Conservation (phyloP, 441 rosid genomes). For the Hypseocharis bilobata region DNA sequence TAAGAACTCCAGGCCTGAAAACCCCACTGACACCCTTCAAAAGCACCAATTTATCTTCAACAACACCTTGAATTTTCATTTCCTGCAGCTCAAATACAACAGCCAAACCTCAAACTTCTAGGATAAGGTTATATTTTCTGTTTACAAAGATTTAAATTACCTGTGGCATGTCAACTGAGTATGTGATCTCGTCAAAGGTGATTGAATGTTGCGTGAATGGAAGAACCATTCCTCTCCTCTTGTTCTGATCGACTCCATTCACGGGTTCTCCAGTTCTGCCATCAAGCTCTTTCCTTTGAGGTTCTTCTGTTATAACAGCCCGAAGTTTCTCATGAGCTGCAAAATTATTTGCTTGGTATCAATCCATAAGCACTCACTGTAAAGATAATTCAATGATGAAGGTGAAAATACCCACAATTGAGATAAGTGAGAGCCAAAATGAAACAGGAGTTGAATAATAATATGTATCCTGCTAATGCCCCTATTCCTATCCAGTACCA, state of each 20-base stretch:
- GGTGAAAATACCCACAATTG: constrained; percentile 32
- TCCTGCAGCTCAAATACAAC: no score
- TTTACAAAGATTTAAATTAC: constrained; percentile 30
- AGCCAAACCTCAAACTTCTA: no score
- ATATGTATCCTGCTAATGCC: constrained; percentile 37
- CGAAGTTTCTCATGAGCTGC: constrained; percentile 56
- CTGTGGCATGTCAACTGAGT: constrained; percentile 72
- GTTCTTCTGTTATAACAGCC: constrained; percentile 39
- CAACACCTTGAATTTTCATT: constrained; percentile 2
- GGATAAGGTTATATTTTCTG: no score
- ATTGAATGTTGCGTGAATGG: constrained; percentile 71
- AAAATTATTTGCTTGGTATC: constrained; percentile 3
- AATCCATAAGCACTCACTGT: neutral
- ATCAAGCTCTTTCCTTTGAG: constrained; percentile 31
- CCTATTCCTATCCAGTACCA: constrained; percentile 77
- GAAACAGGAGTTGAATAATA: constrained; percentile 43
- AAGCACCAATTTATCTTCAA: neutral
- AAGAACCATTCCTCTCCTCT: constrained; percentile 70
- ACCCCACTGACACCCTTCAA: constrained; percentile 2
- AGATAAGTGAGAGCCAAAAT: constrained; percentile 49
- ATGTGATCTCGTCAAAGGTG: constrained; percentile 47
- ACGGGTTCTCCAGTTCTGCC: constrained; percentile 24
- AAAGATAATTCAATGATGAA: neutral
- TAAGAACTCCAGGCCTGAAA: constrained; percentile 5
- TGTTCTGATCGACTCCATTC: constrained; percentile 22